Conservation (phyloP, 352 stramenopile species). For the Phytophthora europaea region DNA sequence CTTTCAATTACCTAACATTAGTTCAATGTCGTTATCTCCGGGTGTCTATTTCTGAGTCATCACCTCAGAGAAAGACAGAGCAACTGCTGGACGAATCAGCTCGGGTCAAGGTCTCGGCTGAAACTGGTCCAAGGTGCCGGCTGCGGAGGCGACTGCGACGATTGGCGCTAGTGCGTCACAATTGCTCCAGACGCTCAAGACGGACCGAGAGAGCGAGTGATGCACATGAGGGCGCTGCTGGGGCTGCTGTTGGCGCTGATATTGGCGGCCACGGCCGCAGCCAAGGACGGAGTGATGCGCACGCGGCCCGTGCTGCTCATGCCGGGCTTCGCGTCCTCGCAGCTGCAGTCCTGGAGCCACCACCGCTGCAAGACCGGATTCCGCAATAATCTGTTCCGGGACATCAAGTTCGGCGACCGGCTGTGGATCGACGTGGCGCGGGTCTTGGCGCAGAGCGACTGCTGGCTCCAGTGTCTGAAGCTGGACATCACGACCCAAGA, state of each 20-base stretch:
- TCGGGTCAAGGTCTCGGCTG: neutral
- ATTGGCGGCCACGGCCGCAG: neutral
- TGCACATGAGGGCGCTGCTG: neutral
- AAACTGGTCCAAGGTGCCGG: conserved; percentile 24
- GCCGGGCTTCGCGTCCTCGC: conserved; percentile 81
- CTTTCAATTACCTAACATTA: neutral
- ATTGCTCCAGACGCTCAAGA: conserved; percentile 12
- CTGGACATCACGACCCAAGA: conserved; percentile 73
- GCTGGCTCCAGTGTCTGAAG: conserved; percentile 84
- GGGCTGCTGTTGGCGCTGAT: conserved; percentile 14
- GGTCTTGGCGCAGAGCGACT: conserved; percentile 77
- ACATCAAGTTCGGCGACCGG: conserved; percentile 82
- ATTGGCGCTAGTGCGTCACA: conserved; percentile 24
- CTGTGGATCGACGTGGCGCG: conserved; percentile 82
- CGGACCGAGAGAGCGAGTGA: conserved; percentile 1
- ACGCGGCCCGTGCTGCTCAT: conserved; percentile 78
- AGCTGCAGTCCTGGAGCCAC: conserved; percentile 81
- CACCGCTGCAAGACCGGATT: conserved; percentile 65
- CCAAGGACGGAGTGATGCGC: conserved; percentile 17
- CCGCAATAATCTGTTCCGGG: conserved; percentile 81
- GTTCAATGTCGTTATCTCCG: neutral
- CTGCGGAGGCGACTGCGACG: conserved; percentile 19
- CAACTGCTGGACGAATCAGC: neutral
- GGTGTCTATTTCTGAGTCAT: neutral
- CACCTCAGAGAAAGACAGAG: neutral